Conservation (phyloP, 2,329 filamentous ascomycete species). For the Chaetomium olivaceum region DNA sequence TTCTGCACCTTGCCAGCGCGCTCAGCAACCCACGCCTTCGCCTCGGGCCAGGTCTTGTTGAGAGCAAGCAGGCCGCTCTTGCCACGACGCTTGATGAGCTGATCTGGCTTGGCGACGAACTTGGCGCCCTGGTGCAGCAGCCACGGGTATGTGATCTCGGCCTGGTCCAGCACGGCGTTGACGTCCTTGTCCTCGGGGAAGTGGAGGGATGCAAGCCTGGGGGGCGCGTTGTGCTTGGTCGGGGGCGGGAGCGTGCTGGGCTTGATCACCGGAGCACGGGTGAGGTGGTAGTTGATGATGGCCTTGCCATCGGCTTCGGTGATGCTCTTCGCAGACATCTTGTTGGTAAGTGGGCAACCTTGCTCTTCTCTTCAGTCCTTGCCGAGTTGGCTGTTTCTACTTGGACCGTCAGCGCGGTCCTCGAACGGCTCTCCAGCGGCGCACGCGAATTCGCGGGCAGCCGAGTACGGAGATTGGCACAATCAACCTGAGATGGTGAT, state of each 20-base stretch:
- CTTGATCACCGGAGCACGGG: constrained; percentile 95
- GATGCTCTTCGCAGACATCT: constrained; percentile 95
- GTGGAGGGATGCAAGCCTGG: constrained; percentile 87
- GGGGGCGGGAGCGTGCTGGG: constrained; percentile 84
- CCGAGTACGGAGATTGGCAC: constrained; percentile 1
- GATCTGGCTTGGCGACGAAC: constrained; percentile 99
- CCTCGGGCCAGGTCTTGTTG: constrained; percentile 97
- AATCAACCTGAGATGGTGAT: constrained; percentile 5
- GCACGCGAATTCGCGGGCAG: constrained; percentile 15
- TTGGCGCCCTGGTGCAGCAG: constrained; percentile 78
- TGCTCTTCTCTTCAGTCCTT: constrained; percentile 19
- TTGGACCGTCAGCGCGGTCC: constrained; percentile 13
- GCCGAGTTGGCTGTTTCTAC: constrained; percentile 16
- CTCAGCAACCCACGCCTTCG: constrained; percentile 89
- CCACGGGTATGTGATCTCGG: constrained; percentile 96
- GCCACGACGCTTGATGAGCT: constrained; percentile 98
- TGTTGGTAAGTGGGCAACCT: constrained; percentile 28
- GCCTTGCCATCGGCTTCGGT: constrained; percentile 99
- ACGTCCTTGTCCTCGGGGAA: constrained; percentile 88
- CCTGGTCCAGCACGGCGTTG: constrained; percentile 85
- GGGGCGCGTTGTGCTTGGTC: constrained; percentile 85
- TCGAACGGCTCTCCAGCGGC: neutral
- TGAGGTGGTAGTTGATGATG: constrained; percentile 99
- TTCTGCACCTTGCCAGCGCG: constrained; percentile 88
- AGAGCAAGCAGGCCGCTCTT: constrained; percentile 96